Evolutionary conservation across 78 protist genomes (phyloP).

Genomic region (Dictyostelium citrinum): DNA sequence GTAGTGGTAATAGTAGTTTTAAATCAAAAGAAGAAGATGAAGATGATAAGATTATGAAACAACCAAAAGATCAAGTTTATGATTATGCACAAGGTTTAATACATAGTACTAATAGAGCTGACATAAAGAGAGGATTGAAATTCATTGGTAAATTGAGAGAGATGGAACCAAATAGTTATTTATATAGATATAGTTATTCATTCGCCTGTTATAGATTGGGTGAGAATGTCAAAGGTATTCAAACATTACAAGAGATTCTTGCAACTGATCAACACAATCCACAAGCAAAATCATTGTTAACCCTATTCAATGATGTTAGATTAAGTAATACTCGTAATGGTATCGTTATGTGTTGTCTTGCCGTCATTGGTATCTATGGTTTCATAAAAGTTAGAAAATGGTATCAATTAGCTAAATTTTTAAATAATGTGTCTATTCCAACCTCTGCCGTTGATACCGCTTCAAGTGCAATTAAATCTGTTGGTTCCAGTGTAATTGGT

Average conservation of each 20-base stretch:
- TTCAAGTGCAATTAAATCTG: neutral
- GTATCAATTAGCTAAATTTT: neutral
- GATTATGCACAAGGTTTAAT: constrained; percentile 26
- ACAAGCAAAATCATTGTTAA: constrained; percentile 49
- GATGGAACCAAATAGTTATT: constrained; percentile 21
- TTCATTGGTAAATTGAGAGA: constrained; percentile 20
- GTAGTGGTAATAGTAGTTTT: neutral
- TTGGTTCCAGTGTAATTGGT: neutral
- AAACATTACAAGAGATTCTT: constrained; percentile 36
- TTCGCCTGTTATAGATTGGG: constrained; percentile 61
- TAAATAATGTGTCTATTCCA: neutral
- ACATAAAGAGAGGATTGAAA: constrained; percentile 58
- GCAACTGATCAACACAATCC: constrained; percentile 72
- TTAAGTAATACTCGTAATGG: constrained; percentile 35
- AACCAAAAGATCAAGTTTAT: constrained; percentile 68
- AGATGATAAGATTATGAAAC: constrained; percentile 49
- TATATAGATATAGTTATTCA: constrained; percentile 39
- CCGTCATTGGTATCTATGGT: constrained; percentile 26
- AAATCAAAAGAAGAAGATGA: constrained; percentile 23
- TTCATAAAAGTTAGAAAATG: constrained; percentile 19
- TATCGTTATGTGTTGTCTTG: neutral
- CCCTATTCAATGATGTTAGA: constrained; percentile 50
- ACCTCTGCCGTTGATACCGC: neutral
- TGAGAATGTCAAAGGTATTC: constrained; percentile 40
- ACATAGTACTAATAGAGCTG: constrained; percentile 9